Evolutionary conservation across 179 eudicot genomes (phyloP).

Genomic region (Monotropa hypopitys): DNA sequence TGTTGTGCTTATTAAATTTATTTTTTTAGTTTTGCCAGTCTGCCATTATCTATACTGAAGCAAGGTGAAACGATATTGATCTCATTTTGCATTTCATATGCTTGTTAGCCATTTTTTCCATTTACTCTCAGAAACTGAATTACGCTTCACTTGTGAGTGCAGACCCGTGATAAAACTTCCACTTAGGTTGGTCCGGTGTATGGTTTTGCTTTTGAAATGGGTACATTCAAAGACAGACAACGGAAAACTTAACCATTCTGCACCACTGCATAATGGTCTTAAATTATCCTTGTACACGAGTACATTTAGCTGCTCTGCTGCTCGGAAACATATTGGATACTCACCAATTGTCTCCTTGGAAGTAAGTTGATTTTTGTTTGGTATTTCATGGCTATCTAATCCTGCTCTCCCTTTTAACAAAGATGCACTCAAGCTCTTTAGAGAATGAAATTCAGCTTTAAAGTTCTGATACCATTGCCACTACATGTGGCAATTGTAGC

Average conservation of each 20-base stretch:
- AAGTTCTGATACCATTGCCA: background rate
- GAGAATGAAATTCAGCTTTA: background rate
- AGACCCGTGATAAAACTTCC: constrained; percentile 76
- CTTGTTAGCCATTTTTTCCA: background rate
- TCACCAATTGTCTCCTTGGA: constrained; percentile 60
- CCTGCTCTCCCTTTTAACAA: background rate
- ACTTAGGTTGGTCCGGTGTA: constrained; percentile 24
- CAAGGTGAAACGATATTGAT: background rate
- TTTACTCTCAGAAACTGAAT: constrained; percentile 8
- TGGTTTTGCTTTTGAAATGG: constrained; percentile 42
- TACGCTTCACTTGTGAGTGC: constrained; percentile 17
- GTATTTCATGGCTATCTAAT: background rate
- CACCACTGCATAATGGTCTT: constrained; percentile 29
- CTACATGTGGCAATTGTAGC: background rate
- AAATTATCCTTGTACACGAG: constrained; percentile 46
- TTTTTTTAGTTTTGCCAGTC: background rate
- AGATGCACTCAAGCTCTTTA: background rate
- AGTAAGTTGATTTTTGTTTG: constrained; percentile 37
- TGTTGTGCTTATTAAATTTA: background rate
- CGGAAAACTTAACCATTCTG: constrained; percentile 23
- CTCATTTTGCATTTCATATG: background rate
- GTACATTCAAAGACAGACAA: constrained; percentile 37
- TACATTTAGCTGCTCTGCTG: constrained; percentile 73
- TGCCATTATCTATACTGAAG: background rate
- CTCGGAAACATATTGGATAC: constrained; percentile 57